Evolutionary conservation across 1,139 yeast genomes (phyloP).

Genomic region (Candida tetrigidarum): DNA sequence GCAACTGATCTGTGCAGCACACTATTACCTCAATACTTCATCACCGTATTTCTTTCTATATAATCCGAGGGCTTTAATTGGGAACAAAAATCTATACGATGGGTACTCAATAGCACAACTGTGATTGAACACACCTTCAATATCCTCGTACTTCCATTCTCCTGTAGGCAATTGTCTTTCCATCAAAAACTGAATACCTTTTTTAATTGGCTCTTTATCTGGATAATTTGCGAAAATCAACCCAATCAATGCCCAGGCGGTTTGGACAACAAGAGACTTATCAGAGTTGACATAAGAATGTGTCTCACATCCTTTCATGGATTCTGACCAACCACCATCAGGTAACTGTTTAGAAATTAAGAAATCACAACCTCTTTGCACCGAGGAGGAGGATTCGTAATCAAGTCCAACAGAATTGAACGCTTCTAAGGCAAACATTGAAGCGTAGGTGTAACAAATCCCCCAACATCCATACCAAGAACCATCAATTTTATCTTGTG

Average conservation of each 20-base stretch:
- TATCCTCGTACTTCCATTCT: constrained; percentile 83
- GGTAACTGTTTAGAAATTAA: constrained; percentile 70
- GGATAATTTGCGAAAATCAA: constrained; percentile 84
- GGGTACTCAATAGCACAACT: constrained; percentile 94
- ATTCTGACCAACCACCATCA: constrained; percentile 99
- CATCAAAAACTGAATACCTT: constrained; percentile 69
- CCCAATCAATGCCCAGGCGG: constrained; percentile 92
- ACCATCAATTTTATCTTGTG: constrained; percentile 74
- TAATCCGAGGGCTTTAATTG: constrained; percentile 92
- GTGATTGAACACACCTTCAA: constrained; percentile 97
- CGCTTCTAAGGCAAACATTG: constrained; percentile 98
- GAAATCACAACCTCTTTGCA: constrained; percentile 83
- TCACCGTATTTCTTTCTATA: constrained; percentile 48
- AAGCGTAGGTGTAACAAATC: constrained; percentile 92
- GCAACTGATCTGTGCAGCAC: background rate
- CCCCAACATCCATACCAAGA: constrained; percentile 99
- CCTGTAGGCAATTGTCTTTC: constrained; percentile 74
- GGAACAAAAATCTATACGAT: constrained; percentile 84
- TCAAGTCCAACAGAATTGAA: constrained; percentile 67
- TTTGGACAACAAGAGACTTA: constrained; percentile 79
- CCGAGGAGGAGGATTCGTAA: constrained; percentile 65
- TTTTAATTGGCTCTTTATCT: constrained; percentile 58
- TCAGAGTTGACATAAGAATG: constrained; percentile 70
- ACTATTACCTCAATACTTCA: constrained; percentile 11
- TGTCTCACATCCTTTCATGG: constrained; percentile 81